Evolutionary conservation across 2,329 filamentous ascomycete species (phyloP), one percentile per base, ranked within the genome.

Genomic region (Fusarium zealandicum): DNA sequence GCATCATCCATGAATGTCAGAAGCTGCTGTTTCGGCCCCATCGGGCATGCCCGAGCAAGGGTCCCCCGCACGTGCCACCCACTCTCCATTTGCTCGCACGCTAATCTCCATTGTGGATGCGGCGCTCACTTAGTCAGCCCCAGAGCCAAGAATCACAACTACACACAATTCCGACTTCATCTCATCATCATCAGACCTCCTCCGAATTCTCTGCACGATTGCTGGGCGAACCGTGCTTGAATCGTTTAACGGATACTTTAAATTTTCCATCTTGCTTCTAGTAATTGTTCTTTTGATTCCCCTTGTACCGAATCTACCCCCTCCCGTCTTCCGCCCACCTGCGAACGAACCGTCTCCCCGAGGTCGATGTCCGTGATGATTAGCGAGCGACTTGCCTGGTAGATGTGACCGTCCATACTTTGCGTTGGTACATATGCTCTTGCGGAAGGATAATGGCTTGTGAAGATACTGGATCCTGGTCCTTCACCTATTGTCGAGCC

Each of bases 81-180:
- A 48, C 45, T 22, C 31, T 25, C 22, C 22, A 25, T 9, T 25
- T 25, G 22, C 7, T 47, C 36, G 20, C 16, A 16, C 31, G 41
- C 47, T 57, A 43, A 60, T 20, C 42, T 57, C 22, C 22, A 25
- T 25, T 45, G 17, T 32, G 51, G 51, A 32, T 50, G 55, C 10
- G 16, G 22, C 38, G 18, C 14, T 31, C 32, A 27, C 14, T 64
- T 64, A 64, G 57, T 65, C 38, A 63, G 51, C 51, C 32, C 25
- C 17, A 37, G 30, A 56, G 46, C 47, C 42, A 53, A 11, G 45
- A 62, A 48, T 46, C 51, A 12, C 51, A 46, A 62, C 46, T 30
- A 36, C 51, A 47, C 46, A 57, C 43, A 51, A 51, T 63, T 60
- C 37, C 47, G 48, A 65, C 59, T 50, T 54, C 59, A 61, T 51